A percentile compares a stretch with the other conserved stretches of the same genome.
These are phyloP conservation scores for Cordyceps militaris DNA, from an alignment of 2,329 filamentous ascomycete genomes.

Conservation along the genomic window DNA sequence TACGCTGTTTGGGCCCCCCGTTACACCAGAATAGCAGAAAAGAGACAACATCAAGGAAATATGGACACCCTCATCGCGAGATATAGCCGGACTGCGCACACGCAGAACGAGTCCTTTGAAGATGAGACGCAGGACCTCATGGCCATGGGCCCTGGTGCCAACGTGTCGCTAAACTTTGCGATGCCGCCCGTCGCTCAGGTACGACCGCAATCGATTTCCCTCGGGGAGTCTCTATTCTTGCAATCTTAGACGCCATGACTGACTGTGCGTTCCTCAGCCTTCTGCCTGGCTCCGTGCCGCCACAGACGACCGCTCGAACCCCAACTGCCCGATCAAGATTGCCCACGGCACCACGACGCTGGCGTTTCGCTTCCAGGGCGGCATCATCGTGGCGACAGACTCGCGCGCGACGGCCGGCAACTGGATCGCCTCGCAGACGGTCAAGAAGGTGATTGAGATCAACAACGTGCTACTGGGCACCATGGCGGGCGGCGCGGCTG, in stretches of 20 bases:
- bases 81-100: slow-evolving; percentile 74
- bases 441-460: slow-evolving; percentile 99
- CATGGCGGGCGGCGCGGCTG: slow-evolving; percentile 96
- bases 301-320: slow-evolving; percentile 96
- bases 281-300: slow-evolving; percentile 92
- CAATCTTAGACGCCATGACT: not conserved
- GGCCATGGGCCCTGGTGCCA: slow-evolving; percentile 64
- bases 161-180: slow-evolving; percentile 85
- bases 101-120: slow-evolving; percentile 62
- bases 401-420: slow-evolving; percentile 94
- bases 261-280: slow-evolving; percentile 46
- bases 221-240: not conserved
- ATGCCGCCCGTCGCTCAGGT: slow-evolving; percentile 90
- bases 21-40: not conserved
- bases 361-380: slow-evolving; percentile 95
- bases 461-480: slow-evolving; percentile 90
- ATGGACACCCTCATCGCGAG: slow-evolving; percentile 94
- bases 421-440: slow-evolving; percentile 99
- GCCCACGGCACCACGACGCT: slow-evolving; percentile 98
- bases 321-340: slow-evolving; percentile 97
- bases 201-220: slow-evolving; percentile 25
- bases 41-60: slow-evolving; percentile 15
- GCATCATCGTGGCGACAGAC: slow-evolving; percentile 97
- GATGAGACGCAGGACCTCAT: slow-evolving; percentile 68
- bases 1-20: not conserved